Base-by-base conservation (phyloP, 2,329 filamentous ascomycete species). In the Pezicula neosporulosa region DNA sequence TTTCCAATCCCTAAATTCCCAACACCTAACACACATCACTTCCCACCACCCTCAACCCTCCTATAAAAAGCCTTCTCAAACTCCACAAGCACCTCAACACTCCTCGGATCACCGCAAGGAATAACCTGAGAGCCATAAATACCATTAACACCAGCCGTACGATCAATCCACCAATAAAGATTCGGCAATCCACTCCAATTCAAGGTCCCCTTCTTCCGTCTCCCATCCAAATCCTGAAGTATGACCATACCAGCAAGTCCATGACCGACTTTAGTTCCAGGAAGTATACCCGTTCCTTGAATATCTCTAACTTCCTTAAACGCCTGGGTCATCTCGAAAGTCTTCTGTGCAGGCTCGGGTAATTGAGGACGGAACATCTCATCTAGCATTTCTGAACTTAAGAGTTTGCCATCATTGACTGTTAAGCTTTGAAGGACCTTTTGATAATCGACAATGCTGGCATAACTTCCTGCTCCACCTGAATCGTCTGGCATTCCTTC, bases 101-200 rank as follows among this genome's bases (percentile, higher is more conserved):
- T 63, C 42, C 61, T 60, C 7, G 42, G 19, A 59, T 77, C 74
- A 1, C 69, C 74, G 1, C 70, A 63, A 8, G 74, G 74, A 42
- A 69, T 44, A 9, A 75, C 60, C 58, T 77, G 74, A 50, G 69
- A 70, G 0, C 66, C 72, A 55, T 73, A 73, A 15, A 72, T 63
- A 8, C 70, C 67, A 43, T 68, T 71, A 5, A 78, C 18, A 1
- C 71, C 74, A 6, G 67, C 65, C 30, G 65, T 60, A 2, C 69
- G 55, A 60, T 69, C 67, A 61, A 74, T 58, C 55, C 72, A 70
- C 76, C 76, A 80, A 16, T 70, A 67, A 4, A 74, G 55, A 59
- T 79, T 79, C 10, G 70, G 65, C 51, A 73, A 67, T 0, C 76
- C 76, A 42, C 69, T 65, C 76, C 76, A 78, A 5, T 63, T 61